A percentile compares a stretch with the other conserved stretches of the same genome.
Conservation (phyloP, 2,329 filamentous ascomycete species). For the Pyrenophora tritici-repentis region DNA sequence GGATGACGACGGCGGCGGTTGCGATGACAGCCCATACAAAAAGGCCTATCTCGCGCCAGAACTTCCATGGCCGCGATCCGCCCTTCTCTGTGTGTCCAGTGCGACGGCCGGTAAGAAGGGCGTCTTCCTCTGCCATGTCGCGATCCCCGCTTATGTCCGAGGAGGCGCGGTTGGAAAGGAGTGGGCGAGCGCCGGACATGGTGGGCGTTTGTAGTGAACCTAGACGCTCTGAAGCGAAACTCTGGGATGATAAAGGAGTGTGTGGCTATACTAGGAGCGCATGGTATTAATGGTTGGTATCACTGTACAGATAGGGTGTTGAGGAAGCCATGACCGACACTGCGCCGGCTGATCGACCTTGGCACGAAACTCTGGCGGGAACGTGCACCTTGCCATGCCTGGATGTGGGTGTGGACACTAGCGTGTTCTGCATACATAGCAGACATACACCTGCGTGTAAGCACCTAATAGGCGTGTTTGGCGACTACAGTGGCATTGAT, state of each 20-base stretch:
- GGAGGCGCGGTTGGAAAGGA: slow-evolving; percentile 60
- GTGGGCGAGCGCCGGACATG: slow-evolving; percentile 57
- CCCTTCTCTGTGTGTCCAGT: slow-evolving; percentile 28
- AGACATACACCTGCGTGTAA: too few species aligned
- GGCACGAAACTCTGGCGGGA: slow-evolving; percentile 9
- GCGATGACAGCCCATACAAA: slow-evolving; percentile 84
- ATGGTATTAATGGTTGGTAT: slow-evolving; percentile 2
- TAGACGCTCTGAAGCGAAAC: neutral
- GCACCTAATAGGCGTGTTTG: too few species aligned
- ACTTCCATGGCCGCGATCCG: slow-evolving; percentile 54
- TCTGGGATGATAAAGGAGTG: slow-evolving; percentile 13
- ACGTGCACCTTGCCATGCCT: too few species aligned
- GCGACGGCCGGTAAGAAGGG: slow-evolving; percentile 62
- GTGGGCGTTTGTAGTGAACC: neutral
- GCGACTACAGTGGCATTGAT: too few species aligned
- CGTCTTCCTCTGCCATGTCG: slow-evolving; percentile 65
- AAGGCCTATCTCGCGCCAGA: slow-evolving; percentile 74
- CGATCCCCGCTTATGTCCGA: slow-evolving; percentile 62
- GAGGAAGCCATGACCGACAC: slow-evolving; percentile 8
- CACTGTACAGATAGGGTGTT: neutral
- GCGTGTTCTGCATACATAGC: too few species aligned
- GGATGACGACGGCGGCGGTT: slow-evolving; percentile 75
- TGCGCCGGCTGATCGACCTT: slow-evolving; percentile 22
- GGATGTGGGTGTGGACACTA: too few species aligned
- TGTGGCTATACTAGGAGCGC: slow-evolving; percentile 1